These are phyloP conservation scores for Gnomoniopsis sp. DNA, from an alignment of 2,329 filamentous ascomycete species.

Conservation along the genomic window DNA sequence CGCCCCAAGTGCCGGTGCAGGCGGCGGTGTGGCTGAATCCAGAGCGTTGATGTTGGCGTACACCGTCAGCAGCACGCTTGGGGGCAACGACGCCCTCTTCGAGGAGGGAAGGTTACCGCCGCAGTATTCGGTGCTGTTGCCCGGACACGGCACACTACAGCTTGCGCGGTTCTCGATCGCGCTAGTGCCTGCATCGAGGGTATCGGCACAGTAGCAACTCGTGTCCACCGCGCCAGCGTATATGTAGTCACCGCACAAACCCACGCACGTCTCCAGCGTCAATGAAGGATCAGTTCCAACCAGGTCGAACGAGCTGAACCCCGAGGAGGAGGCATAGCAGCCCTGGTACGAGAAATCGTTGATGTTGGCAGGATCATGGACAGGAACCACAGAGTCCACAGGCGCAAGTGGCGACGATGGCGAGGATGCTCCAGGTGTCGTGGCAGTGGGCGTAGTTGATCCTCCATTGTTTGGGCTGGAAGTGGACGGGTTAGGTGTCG, in stretches of 20 bases:
- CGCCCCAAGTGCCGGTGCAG: slow-evolving; percentile 27
- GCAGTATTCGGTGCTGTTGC: slow-evolving; percentile 37
- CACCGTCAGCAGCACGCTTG: slow-evolving; percentile 37
- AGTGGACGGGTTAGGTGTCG: background rate
- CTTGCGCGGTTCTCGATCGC: slow-evolving; percentile 28
- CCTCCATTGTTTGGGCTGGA: background rate
- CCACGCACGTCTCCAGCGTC: slow-evolving; percentile 16
- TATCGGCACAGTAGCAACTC: slow-evolving; percentile 43
- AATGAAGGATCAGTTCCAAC: slow-evolving; percentile 2
- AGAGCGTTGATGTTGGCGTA: slow-evolving; percentile 35
- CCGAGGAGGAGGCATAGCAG: slow-evolving; percentile 33
- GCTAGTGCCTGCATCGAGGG: slow-evolving; percentile 36
- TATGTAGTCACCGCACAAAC: slow-evolving; percentile 1
- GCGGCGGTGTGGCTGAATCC: slow-evolving; percentile 30
- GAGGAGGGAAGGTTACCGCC: slow-evolving; percentile 30
- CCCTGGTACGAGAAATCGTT: slow-evolving; percentile 18
- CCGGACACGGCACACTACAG: slow-evolving; percentile 40
- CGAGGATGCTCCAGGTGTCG: background rate
- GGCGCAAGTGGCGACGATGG: slow-evolving; percentile 4
- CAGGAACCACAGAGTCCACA: slow-evolving; percentile 9
- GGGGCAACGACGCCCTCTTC: slow-evolving; percentile 25
- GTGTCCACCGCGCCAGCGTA: slow-evolving; percentile 13
- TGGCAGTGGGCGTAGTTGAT: background rate
- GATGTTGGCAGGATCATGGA: slow-evolving; percentile 9
- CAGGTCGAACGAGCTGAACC: slow-evolving; percentile 44